phyloP scores from a whole-genome alignment of 73 alveolate genomes.

The Diophrys appendiculata region DNA sequence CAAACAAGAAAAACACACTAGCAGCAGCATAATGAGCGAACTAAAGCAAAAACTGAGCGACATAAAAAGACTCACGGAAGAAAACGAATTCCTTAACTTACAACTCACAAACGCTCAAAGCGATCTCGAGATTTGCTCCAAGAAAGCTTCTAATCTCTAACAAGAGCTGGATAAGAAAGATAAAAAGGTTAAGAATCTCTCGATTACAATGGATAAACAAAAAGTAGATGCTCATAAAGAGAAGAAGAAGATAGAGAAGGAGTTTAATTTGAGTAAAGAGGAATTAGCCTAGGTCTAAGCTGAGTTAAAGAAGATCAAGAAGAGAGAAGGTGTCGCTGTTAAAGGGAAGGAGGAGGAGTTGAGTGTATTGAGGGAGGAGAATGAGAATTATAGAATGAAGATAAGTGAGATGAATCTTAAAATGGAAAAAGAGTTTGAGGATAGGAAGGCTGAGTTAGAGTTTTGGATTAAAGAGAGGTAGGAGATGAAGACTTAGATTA shows the following conservation, averaged over 20 bases:
- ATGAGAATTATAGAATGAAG: too few species aligned
- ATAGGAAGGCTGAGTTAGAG: not conserved
- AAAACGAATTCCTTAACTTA: not conserved
- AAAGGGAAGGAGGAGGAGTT: too few species aligned
- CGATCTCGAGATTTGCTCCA: not conserved
- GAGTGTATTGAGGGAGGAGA: too few species aligned
- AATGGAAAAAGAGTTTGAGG: not conserved
- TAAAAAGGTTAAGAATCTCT: not conserved
- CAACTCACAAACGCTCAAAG: not conserved
- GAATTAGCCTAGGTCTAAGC: too few species aligned
- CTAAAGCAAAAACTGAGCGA: not conserved
- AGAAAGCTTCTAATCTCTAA: not conserved
- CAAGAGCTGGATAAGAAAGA: not conserved
- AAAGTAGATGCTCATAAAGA: not conserved
- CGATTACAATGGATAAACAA: not conserved
- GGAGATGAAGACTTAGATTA: not conserved
- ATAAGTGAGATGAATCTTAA: too few species aligned
- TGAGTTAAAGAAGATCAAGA: too few species aligned
- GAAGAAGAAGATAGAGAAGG: not conserved
- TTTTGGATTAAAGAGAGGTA: not conserved
- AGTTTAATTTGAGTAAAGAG: too few species aligned
- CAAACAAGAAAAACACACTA: not conserved
- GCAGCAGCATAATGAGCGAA: too few species aligned
- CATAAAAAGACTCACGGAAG: not conserved
- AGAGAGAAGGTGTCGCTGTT: too few species aligned